phyloP scores from a whole-genome alignment of 2,329 filamentous ascomycete genomes.

The Didymella sp. region DNA sequence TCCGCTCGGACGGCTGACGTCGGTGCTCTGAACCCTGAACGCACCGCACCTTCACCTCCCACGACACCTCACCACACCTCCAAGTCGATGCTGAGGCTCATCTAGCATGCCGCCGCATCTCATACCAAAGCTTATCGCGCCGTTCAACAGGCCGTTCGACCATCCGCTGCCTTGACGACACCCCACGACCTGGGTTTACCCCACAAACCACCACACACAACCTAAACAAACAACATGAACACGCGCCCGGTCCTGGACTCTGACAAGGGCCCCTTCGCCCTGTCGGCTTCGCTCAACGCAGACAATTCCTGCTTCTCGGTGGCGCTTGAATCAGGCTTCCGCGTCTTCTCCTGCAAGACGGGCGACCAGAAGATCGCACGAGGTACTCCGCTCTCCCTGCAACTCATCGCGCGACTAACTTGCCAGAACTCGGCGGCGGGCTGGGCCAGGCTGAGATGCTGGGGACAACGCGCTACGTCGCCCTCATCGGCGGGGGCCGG shows the following conservation, averaged over 20 bases:
- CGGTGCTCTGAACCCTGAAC: constrained; percentile 10
- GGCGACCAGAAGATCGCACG: constrained; percentile 43
- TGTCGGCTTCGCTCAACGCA: constrained; percentile 85
- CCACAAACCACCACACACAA: constrained; percentile 12
- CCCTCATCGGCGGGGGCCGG: constrained; percentile 85
- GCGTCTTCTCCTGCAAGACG: constrained; percentile 51
- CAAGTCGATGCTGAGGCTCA: constrained; percentile 25
- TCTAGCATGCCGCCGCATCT: constrained; percentile 33
- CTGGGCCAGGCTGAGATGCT: constrained; percentile 87
- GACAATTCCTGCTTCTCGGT: constrained; percentile 86
- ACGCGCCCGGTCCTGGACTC: constrained; percentile 85
- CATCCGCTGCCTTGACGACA: constrained; percentile 13
- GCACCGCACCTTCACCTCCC: constrained; percentile 1
- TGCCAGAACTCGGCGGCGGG: constrained; percentile 66
- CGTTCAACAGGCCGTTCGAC: constrained; percentile 25
- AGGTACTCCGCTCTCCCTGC: too few species aligned
- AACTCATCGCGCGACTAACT: too few species aligned
- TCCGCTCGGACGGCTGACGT: constrained; percentile 23
- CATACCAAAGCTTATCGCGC: constrained; percentile 18
- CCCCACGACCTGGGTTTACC: constrained; percentile 15
- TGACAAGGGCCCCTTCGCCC: constrained; percentile 73
- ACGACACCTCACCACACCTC: constrained; percentile 10
- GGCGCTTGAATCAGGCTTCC: constrained; percentile 84
- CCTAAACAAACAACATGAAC: constrained; percentile 70
- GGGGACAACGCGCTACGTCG: constrained; percentile 83